Percentiles rank a stretch among this genome's conserved stretches.
Conservation (phyloP, 257 asterid genomes). For the Buddleja alternifolia region DNA sequence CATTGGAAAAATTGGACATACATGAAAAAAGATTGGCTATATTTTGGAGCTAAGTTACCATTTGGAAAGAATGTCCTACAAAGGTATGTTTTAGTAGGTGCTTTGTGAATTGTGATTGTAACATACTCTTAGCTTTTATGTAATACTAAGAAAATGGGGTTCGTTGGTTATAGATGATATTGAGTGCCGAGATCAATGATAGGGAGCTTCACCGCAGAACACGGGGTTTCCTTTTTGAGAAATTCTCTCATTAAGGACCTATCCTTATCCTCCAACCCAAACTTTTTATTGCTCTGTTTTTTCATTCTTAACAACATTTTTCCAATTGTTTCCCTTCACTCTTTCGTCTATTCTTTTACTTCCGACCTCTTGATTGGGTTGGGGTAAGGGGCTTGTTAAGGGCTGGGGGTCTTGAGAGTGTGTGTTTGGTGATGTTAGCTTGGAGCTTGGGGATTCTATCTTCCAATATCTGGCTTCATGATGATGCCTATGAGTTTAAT, state of each 20-base stretch:
- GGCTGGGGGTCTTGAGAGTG: too few species aligned
- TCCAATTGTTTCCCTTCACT: too few species aligned
- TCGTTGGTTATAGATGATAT: neutral
- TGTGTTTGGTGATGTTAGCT: too few species aligned
- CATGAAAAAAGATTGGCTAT: constrained; percentile 3
- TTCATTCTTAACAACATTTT: too few species aligned
- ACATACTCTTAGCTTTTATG: constrained; percentile 10
- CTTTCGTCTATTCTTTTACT: too few species aligned
- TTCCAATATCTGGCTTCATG: neutral
- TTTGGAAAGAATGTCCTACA: neutral
- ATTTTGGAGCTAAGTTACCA: neutral
- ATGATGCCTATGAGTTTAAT: neutral
- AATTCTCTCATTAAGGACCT: neutral
- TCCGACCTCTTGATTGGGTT: too few species aligned
- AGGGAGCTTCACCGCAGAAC: neutral
- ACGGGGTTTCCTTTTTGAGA: neutral
- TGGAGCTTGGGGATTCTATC: neutral
- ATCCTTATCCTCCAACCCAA: neutral
- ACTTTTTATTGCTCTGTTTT: too few species aligned
- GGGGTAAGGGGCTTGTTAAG: too few species aligned
- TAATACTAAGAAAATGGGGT: neutral
- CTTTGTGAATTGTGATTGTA: neutral
- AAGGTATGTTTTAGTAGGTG: neutral
- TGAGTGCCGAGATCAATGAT: constrained; percentile 2
- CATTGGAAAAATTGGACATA: neutral